phyloP scores from a whole-genome alignment of 2,329 filamentous ascomycete species.

The Fusarium sublunatum region DNA sequence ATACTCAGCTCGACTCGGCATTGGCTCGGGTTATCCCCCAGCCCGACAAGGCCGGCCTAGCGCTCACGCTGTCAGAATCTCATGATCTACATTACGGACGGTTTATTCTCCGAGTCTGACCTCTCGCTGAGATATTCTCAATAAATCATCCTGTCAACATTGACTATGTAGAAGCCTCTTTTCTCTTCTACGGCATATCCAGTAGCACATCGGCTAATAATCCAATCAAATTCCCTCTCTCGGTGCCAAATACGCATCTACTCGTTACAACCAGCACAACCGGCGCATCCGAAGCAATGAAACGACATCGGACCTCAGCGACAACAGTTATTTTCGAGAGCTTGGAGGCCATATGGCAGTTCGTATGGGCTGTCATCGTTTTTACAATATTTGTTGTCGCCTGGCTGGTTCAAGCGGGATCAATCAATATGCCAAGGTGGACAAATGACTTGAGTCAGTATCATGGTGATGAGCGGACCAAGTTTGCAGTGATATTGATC shows the following conservation, averaged over 20 bases:
- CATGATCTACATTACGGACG: background rate
- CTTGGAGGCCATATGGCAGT: conserved; percentile 9
- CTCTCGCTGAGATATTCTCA: background rate
- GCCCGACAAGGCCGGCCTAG: background rate
- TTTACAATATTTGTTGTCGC: conserved; percentile 13
- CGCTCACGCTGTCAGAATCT: background rate
- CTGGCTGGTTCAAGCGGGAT: conserved; percentile 9
- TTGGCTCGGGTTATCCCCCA: background rate
- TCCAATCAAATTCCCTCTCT: background rate
- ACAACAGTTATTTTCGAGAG: background rate
- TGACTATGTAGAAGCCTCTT: background rate
- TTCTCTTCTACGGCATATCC: background rate
- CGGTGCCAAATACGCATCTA: background rate
- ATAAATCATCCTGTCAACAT: background rate
- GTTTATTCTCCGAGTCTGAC: background rate
- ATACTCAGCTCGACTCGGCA: background rate
- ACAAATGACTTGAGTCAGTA: conserved; percentile 31
- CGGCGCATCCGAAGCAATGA: background rate
- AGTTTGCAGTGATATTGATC: conserved; percentile 16
- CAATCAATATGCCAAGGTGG: conserved; percentile 22
- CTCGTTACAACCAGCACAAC: background rate
- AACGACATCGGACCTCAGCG: background rate
- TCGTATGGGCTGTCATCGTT: conserved; percentile 11
- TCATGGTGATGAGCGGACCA: conserved; percentile 10
- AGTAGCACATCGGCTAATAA: background rate